These are phyloP conservation scores for Vitis hybrid DNA, from an alignment of 177 flowering plant genomes.

Conservation along the genomic window DNA sequence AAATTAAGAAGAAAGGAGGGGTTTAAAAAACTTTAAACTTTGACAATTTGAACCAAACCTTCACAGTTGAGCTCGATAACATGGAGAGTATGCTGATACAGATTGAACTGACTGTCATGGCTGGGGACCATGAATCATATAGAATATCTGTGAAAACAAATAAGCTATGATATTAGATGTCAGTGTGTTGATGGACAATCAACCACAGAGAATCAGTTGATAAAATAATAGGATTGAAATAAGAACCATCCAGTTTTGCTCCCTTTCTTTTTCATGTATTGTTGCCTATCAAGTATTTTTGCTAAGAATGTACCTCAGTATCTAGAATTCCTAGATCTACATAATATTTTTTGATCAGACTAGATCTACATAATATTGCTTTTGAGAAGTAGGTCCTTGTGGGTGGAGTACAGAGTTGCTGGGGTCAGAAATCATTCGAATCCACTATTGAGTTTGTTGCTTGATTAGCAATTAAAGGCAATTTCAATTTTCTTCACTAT, in stretches of 20 bases:
- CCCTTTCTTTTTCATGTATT: background rate
- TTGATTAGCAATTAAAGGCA: no score
- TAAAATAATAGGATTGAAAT: background rate
- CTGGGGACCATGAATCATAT: slow-evolving; percentile 97
- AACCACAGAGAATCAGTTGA: background rate
- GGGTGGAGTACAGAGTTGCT: no score
- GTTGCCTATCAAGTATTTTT: no score
- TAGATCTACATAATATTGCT: no score
- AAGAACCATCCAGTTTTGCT: background rate
- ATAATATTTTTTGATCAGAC: no score
- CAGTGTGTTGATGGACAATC: background rate
- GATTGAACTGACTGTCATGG: slow-evolving; percentile 92
- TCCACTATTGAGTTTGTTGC: no score
- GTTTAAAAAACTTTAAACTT: background rate
- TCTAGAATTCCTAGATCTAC: no score
- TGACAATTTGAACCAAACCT: slow-evolving; percentile 42
- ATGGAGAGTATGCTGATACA: slow-evolving; percentile 96
- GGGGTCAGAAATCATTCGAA: no score
- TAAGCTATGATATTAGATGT: background rate
- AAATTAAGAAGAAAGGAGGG: background rate
- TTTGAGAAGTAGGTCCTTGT: no score
- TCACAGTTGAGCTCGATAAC: slow-evolving; percentile 83
- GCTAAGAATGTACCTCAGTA: no score
- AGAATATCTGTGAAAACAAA: slow-evolving; percentile 61
- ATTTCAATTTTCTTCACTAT: no score